Evolutionary conservation across 2,329 filamentous ascomycete species (phyloP).

Genomic region (Aureobasidium sp.): DNA sequence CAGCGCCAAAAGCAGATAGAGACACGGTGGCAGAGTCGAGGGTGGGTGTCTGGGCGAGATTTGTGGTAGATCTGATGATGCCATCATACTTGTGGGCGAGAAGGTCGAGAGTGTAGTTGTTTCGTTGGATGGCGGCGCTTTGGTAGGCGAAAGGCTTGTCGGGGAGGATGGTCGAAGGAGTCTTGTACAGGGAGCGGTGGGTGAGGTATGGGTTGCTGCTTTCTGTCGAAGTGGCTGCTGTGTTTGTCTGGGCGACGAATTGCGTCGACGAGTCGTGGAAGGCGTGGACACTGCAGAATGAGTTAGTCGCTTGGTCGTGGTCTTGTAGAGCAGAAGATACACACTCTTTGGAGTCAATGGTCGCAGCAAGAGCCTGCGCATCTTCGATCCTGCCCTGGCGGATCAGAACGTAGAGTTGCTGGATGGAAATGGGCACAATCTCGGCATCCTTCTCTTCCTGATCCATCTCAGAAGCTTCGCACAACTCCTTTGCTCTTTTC

Average conservation of each 20-base stretch:
- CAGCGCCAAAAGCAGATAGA: conserved; percentile 61
- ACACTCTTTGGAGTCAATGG: conserved; percentile 57
- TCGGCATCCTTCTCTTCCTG: conserved; percentile 70
- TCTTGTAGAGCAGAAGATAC: conserved; percentile 23
- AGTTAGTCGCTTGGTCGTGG: background rate
- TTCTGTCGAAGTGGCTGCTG: conserved; percentile 41
- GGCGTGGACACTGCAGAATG: conserved; percentile 53
- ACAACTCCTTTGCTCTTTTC: conserved; percentile 63
- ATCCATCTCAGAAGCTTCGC: conserved; percentile 52
- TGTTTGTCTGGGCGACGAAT: conserved; percentile 62
- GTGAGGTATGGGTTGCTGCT: conserved; percentile 60
- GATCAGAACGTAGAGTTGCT: conserved; percentile 66
- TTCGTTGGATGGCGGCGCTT: conserved; percentile 52
- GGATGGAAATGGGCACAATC: conserved; percentile 66
- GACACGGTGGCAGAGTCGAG: conserved; percentile 40
- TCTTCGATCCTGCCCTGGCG: conserved; percentile 60
- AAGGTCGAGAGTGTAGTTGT: conserved; percentile 58
- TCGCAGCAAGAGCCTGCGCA: conserved; percentile 55
- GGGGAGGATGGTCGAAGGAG: conserved; percentile 46
- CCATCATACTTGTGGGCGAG: conserved; percentile 62
- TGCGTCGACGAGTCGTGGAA: conserved; percentile 60
- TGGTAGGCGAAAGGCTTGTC: conserved; percentile 71
- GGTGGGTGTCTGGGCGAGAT: conserved; percentile 38
- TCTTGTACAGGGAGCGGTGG: conserved; percentile 54
- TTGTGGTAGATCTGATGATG: conserved; percentile 50